These are phyloP conservation scores for Tolypocladium inflatum DNA, from an alignment of 2,329 filamentous ascomycete genomes.

Conservation along the genomic window DNA sequence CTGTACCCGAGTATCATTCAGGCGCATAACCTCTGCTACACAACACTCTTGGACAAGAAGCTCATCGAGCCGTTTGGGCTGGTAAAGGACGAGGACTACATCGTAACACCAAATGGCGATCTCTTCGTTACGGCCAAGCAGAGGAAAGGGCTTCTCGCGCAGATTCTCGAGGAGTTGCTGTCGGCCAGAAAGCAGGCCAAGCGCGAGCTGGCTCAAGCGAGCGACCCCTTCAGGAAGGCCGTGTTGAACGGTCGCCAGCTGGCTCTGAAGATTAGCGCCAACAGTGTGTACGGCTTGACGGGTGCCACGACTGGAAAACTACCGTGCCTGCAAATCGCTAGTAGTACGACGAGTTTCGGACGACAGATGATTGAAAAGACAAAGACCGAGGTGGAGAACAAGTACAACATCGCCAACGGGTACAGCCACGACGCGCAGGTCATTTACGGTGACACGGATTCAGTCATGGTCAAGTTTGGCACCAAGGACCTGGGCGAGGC, in stretches of 20 bases:
- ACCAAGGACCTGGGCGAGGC: slow-evolving; percentile 76
- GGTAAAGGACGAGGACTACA: slow-evolving; percentile 88
- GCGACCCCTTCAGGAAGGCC: slow-evolving; percentile 94
- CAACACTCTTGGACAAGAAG: slow-evolving; percentile 67
- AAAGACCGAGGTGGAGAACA: slow-evolving; percentile 85
- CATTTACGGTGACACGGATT: slow-evolving; percentile 98
- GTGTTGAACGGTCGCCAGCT: slow-evolving; percentile 95
- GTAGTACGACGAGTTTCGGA: slow-evolving; percentile 93
- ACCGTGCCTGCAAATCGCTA: slow-evolving; percentile 88
- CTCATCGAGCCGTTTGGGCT: slow-evolving; percentile 67
- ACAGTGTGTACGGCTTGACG: slow-evolving; percentile 95
- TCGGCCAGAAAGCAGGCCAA: slow-evolving; percentile 92
- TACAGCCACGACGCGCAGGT: slow-evolving; percentile 93
- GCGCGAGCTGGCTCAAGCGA: slow-evolving; percentile 78
- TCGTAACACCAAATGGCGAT: slow-evolving; percentile 89
- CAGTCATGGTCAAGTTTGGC: slow-evolving; percentile 99
- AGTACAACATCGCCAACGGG: slow-evolving; percentile 87
- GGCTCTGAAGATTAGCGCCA: slow-evolving; percentile 91
- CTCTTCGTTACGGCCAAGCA: slow-evolving; percentile 83
- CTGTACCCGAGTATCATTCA: slow-evolving; percentile 99
- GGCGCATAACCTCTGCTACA: slow-evolving; percentile 97
- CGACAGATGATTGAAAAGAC: slow-evolving; percentile 99
- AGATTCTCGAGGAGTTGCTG: slow-evolving; percentile 91
- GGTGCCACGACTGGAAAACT: slow-evolving; percentile 94
- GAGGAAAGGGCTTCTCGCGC: slow-evolving; percentile 82